Conservation (phyloP, 2,329 filamentous ascomycete genomes). For the Sporothrix dimorphospora region DNA sequence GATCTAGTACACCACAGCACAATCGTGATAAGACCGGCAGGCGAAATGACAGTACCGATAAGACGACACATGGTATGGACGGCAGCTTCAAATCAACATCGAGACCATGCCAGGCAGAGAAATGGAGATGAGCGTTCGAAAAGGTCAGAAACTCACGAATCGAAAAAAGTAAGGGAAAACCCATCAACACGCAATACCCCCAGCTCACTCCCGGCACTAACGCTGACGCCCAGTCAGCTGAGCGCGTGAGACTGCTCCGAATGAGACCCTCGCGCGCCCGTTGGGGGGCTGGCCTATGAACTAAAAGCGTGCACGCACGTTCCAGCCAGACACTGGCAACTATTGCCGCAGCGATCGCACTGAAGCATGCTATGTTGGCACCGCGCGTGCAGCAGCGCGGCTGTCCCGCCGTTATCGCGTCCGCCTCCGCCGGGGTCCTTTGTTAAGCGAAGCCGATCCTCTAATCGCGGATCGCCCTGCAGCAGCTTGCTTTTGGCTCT, state of each 20-base stretch:
- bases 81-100: neutral
- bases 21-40: neutral
- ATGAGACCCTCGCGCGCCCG: neutral
- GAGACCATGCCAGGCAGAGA: neutral
- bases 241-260: neutral
- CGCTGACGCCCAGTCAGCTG: neutral
- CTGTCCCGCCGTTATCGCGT: neutral
- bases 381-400: neutral
- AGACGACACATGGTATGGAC: neutral
- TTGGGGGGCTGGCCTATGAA: constrained; percentile 5
- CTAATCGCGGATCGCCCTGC: constrained; percentile 1
- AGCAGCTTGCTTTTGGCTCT: neutral
- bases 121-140: neutral
- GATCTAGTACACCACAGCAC: neutral
- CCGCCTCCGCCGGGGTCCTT: constrained; percentile 11
- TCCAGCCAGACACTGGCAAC: constrained; percentile 5
- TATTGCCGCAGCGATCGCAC: neutral
- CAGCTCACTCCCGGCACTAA: neutral
- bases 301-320: constrained; percentile 4
- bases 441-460: neutral
- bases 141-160: neutral
- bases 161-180: neutral
- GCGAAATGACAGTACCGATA: neutral
- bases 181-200: neutral
- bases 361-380: neutral